Evolutionary conservation across 1,284 basidiomycete genomes (phyloP).

Genomic region (Trichosporon faecale): DNA sequence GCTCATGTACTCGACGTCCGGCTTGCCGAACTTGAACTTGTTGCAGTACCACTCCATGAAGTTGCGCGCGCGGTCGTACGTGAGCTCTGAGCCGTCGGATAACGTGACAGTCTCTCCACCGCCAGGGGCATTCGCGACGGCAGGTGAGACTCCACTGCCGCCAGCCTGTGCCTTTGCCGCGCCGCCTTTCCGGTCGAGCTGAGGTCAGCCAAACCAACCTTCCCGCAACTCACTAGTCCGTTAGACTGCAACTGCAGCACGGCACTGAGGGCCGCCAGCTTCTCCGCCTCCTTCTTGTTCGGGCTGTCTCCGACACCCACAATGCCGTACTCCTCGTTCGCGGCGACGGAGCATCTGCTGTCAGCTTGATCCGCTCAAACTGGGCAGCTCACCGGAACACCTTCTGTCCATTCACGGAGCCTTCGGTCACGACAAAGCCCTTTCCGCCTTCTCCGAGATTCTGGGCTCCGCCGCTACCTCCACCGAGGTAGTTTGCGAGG

Average conservation of each 20-base stretch:
- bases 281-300: conserved; percentile 67
- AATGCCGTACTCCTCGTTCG: conserved; percentile 35
- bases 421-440: conserved; percentile 34
- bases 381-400: conserved; percentile 35
- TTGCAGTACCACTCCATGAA: conserved; percentile 97
- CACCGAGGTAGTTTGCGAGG: conserved; percentile 46
- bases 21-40: conserved; percentile 73
- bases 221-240: not conserved
- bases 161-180: not conserved
- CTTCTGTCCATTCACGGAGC: conserved; percentile 34
- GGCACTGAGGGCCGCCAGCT: conserved; percentile 69
- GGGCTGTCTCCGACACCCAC: conserved; percentile 63
- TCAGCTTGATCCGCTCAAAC: not conserved
- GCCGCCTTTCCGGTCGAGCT: conserved; percentile 11
- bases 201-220: not conserved
- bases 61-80: conserved; percentile 72
- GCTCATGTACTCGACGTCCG: conserved; percentile 62
- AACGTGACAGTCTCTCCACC: conserved; percentile 50
- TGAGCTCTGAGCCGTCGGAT: conserved; percentile 65
- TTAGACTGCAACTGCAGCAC: conserved; percentile 61
- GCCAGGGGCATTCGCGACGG: not conserved
- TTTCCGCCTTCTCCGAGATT: conserved; percentile 31
- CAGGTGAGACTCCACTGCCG: not conserved
- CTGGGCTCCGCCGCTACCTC: conserved; percentile 33
- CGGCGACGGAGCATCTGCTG: conserved; percentile 39